Conservation (phyloP, 1,284 basidiomycete genomes). For the Irpex sp. region DNA sequence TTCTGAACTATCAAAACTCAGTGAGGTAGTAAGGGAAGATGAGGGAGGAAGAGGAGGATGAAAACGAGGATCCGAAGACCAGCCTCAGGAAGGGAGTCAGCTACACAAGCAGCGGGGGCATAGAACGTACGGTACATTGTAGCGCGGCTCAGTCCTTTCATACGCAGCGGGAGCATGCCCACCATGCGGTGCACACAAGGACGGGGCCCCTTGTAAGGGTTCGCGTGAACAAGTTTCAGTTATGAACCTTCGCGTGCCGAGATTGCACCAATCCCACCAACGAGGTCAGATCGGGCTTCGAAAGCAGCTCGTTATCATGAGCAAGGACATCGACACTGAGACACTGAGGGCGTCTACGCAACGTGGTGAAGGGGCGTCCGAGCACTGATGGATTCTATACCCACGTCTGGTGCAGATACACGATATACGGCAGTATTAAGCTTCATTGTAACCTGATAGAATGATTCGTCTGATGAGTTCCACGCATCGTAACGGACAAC, state of each 20-base stretch:
- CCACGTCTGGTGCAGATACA: neutral
- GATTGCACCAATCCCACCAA: neutral
- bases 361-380: neutral
- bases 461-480: neutral
- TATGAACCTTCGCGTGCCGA: neutral
- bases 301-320: neutral
- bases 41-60: too few species aligned
- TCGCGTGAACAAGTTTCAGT: neutral
- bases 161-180: conserved; percentile 16
- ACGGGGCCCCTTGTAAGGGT: conserved; percentile 6
- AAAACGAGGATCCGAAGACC: conserved; percentile 1
- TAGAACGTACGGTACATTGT: conserved; percentile 2
- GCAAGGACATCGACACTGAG: too few species aligned
- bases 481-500: neutral
- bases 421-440: conserved; percentile 2
- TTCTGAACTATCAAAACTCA: neutral
- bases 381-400: neutral
- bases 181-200: conserved; percentile 25
- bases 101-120: conserved; percentile 13
- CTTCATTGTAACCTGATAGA: neutral
- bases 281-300: neutral
- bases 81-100: conserved; percentile 6
- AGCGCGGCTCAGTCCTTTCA: conserved; percentile 14
- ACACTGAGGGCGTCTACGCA: neutral
- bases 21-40: neutral